These are phyloP conservation scores for Pythium aquatile DNA, from an alignment of 352 stramenopile species.

Conservation along the genomic window DNA sequence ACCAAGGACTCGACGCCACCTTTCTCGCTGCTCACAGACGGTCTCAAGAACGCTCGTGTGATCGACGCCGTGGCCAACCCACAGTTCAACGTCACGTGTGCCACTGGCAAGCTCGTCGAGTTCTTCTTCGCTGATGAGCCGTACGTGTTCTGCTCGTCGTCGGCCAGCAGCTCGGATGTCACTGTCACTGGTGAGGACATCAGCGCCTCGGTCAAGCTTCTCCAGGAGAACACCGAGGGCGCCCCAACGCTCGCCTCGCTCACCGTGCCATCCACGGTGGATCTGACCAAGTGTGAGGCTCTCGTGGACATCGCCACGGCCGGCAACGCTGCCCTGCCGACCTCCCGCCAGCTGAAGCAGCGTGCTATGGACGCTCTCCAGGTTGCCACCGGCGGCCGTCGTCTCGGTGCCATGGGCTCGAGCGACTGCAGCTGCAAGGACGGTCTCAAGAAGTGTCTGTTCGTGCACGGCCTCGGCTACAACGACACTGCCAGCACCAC, in stretches of 20 bases:
- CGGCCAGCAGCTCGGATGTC: background rate
- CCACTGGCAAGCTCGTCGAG: conserved; percentile 29
- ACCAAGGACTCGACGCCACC: conserved; percentile 24
- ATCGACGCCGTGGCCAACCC: conserved; percentile 23
- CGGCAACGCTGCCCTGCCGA: conserved; percentile 6
- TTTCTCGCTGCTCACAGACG: conserved; percentile 25
- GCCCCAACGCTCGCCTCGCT: conserved; percentile 18
- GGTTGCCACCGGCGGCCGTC: conserved; percentile 4
- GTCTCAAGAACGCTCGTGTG: conserved; percentile 30
- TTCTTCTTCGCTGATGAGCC: conserved; percentile 32
- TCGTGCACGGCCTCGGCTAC: conserved; percentile 35
- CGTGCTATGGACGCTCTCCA: conserved; percentile 1
- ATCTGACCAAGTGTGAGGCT: conserved; percentile 5
- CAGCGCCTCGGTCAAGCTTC: conserved; percentile 18
- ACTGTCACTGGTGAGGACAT: conserved; percentile 24
- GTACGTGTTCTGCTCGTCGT: conserved; percentile 28
- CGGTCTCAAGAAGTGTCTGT: conserved; percentile 32
- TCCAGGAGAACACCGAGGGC: conserved; percentile 21
- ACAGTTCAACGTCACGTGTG: conserved; percentile 21
- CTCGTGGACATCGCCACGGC: conserved; percentile 11
- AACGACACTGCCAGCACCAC: background rate
- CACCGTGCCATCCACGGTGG: background rate
- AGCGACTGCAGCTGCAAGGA: conserved; percentile 16
- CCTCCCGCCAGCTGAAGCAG: conserved; percentile 2
- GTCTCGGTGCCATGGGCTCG: conserved; percentile 1